A percentile compares a stretch with the other conserved stretches of the same genome.
Conservation (phyloP, 192 early-diverging fungal genomes). For the Coemansia sp. region DNA sequence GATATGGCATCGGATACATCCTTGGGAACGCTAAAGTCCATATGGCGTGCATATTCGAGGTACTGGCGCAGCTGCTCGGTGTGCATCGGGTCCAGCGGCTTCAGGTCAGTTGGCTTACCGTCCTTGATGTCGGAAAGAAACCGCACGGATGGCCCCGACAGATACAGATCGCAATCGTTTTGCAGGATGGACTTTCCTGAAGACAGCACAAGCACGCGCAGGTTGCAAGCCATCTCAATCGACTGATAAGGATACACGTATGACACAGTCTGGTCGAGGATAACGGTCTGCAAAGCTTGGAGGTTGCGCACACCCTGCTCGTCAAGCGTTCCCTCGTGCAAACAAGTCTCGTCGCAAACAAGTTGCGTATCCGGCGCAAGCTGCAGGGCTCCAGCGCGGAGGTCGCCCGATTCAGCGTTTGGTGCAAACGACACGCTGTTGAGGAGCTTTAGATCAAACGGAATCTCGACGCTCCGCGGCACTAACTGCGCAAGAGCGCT, state of each 20-base stretch:
- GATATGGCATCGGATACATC: constrained; percentile 62
- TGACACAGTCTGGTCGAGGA: constrained; percentile 61
- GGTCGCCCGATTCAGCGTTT: constrained; percentile 54
- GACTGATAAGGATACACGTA: constrained; percentile 72
- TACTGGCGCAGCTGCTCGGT: constrained; percentile 59
- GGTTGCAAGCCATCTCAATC: constrained; percentile 67
- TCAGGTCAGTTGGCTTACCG: constrained; percentile 4
- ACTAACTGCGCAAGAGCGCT: constrained; percentile 52
- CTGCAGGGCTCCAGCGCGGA: constrained; percentile 66
- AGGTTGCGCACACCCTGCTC: constrained; percentile 71
- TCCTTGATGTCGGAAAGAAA: constrained; percentile 19
- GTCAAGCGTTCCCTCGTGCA: constrained; percentile 66
- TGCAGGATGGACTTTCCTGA: constrained; percentile 68
- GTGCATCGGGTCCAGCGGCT: constrained; percentile 53
- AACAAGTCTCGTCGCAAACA: constrained; percentile 68
- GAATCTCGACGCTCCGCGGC: constrained; percentile 60
- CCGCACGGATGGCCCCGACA: constrained; percentile 26
- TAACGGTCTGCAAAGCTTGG: constrained; percentile 62
- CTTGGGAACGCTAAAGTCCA: constrained; percentile 62
- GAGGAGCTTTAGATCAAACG: constrained; percentile 61
- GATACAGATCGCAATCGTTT: constrained; percentile 57
- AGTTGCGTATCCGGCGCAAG: constrained; percentile 59
- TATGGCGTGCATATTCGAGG: constrained; percentile 53
- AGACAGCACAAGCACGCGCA: constrained; percentile 65
- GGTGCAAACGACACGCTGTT: constrained; percentile 63